Evolutionary conservation across 352 stramenopile genomes (phyloP), one percentile per base, ranked within the genome.

Genomic region (Pythium dissimile): DNA sequence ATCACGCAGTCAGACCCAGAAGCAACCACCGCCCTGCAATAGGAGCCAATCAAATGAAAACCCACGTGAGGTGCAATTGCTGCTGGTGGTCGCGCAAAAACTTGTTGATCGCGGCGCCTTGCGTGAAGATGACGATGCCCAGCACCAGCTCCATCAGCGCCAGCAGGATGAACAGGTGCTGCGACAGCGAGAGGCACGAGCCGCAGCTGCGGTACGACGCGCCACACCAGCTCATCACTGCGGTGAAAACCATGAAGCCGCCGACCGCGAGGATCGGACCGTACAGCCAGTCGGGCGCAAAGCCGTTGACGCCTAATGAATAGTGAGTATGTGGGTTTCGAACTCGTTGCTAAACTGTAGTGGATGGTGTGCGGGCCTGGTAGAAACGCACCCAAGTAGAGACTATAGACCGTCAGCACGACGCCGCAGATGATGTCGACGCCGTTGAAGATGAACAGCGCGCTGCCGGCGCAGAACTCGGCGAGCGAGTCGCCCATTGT

Each of bases 391-490:
- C 79, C 80, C 30, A 89, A 67, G 37, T 76, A 89, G 24, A 85
- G 57, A 24, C 69, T 74, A 59, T 89, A 89, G 53, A 84, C 69
- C 1, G 72, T 77, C 21, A 89, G 73, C 13, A 64, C 67, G 13
- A 79, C 54, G 38, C 80, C 77, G 49, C 70, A 88, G 20, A 85
- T 48, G 28, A 89, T 55, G 43, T 89, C 80, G 41, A 89, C 72
- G 34, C 75, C 73, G 61, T 89, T 89, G 54, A 84, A 89, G 34
- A 89, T 27, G 57, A 87, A 86, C 32, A 89, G 73, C 52, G 73
- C 75, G 51, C 75, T 82, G 45, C 80, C 80, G 5, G 73, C 75
- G 64, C 75, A 88, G 45, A 68, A 73, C 45, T 89, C 79, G 16
- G 61, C 59, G 30, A 70, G 74, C 11, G 67, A 69, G 35, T 81